These are phyloP conservation scores for Coffea humblotiana DNA, from an alignment of 305 asterid species.

Conservation along the genomic window DNA sequence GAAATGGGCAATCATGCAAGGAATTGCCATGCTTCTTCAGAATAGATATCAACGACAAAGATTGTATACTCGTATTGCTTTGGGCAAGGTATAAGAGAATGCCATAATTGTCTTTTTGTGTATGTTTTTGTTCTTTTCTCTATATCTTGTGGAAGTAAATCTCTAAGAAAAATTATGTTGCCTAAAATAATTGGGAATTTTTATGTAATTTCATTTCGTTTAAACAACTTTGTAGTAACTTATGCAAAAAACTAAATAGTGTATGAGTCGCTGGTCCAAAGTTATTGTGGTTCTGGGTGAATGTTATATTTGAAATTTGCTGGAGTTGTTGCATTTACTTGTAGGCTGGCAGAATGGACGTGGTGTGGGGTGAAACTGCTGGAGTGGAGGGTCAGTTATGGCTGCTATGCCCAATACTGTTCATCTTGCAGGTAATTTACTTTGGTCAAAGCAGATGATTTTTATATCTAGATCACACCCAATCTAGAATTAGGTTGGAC, in stretches of 20 bases:
- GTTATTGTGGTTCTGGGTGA: no score
- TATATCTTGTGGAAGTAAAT: neutral
- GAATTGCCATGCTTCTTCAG: constrained; percentile 95
- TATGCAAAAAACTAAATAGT: neutral
- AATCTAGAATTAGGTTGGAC: neutral
- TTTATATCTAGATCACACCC: neutral
- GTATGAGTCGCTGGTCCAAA: neutral
- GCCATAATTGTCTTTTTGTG: constrained; percentile 11
- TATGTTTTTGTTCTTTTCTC: neutral
- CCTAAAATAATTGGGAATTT: neutral
- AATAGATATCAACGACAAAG: constrained; percentile 96
- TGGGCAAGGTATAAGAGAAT: constrained; percentile 74
- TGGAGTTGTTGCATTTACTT: constrained; percentile 23
- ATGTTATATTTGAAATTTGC: no score
- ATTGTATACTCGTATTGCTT: constrained; percentile 94
- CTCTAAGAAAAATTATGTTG: constrained; percentile 4
- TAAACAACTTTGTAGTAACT: neutral
- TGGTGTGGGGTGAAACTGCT: constrained; percentile 99
- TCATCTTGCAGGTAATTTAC: constrained; percentile 71
- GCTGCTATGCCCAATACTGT: constrained; percentile 73
- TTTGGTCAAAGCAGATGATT: neutral
- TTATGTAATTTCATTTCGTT: neutral
- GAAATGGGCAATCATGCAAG: constrained; percentile 99
- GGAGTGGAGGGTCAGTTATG: constrained; percentile 96
- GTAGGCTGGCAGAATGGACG: constrained; percentile 98